Percentiles rank a stretch among this genome's conserved stretches.
These are phyloP conservation scores for Russula sp. DNA, from an alignment of 768 basidiomycete genomes.

Conservation along the genomic window DNA sequence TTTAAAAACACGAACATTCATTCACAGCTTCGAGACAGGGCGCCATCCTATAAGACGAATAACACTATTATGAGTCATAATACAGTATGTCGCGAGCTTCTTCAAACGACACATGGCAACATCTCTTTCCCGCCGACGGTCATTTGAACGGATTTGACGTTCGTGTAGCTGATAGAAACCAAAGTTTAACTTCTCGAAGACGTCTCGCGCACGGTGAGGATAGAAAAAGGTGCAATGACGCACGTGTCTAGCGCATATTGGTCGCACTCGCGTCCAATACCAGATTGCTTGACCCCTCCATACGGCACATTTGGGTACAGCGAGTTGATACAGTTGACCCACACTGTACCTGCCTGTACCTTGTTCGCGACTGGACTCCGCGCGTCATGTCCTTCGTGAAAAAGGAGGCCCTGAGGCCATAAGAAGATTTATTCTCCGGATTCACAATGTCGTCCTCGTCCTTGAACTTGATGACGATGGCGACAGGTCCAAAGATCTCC, in stretches of 20 bases:
- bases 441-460: conserved; percentile 58
- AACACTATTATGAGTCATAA: no score
- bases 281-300: conserved; percentile 72
- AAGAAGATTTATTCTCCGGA: conserved; percentile 87
- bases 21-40: no score
- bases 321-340: no score
- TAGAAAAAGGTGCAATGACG: not conserved
- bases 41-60: no score
- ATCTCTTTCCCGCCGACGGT: not conserved
- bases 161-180: not conserved
- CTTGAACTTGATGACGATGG: conserved; percentile 65
- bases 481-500: conserved; percentile 66
- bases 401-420: conserved; percentile 84
- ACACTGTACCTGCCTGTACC: conserved; percentile 70
- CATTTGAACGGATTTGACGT: not conserved
- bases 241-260: conserved; percentile 58
- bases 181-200: not conserved
- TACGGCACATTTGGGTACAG: conserved; percentile 43
- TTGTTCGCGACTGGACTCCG: conserved; percentile 69
- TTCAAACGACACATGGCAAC: no score
- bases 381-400: conserved; percentile 78
- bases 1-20: no score
- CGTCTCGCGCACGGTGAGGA: no score
- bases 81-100: no score
- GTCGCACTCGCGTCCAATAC: conserved; percentile 66